phyloP scores from a whole-genome alignment of 2,329 filamentous ascomycete species.

The Mycosphaerella sp. region DNA sequence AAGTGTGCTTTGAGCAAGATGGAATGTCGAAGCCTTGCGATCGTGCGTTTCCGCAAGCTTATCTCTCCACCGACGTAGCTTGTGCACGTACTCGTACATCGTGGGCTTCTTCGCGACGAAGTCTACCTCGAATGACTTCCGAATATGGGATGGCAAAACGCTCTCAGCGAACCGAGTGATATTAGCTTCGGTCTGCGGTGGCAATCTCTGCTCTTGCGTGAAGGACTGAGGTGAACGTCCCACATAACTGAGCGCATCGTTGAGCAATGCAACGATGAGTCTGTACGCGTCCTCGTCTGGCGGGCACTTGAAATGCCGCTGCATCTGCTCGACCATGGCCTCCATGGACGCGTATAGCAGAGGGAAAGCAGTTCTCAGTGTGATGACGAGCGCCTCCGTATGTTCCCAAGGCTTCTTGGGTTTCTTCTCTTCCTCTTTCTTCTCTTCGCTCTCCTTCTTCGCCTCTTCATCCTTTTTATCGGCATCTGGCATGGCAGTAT shows the following conservation, averaged over 20 bases:
- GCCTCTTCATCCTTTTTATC: conserved; percentile 36
- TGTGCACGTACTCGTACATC: conserved; percentile 98
- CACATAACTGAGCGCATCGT: conserved; percentile 90
- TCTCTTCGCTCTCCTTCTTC: conserved; percentile 34
- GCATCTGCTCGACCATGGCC: conserved; percentile 98
- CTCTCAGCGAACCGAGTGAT: conserved; percentile 96
- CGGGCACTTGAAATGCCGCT: conserved; percentile 98
- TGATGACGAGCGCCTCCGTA: conserved; percentile 90
- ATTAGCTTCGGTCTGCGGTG: conserved; percentile 84
- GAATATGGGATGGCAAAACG: conserved; percentile 87
- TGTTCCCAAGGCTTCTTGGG: conserved; percentile 88
- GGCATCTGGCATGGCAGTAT: conserved; percentile 26
- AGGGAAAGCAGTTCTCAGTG: conserved; percentile 94
- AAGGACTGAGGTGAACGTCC: conserved; percentile 81
- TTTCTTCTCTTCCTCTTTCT: conserved; percentile 39
- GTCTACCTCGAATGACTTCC: conserved; percentile 94
- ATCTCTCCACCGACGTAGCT: conserved; percentile 89
- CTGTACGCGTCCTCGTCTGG: conserved; percentile 97
- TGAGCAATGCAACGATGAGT: conserved; percentile 92
- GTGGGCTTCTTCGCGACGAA: conserved; percentile 93
- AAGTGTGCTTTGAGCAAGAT: conserved; percentile 78
- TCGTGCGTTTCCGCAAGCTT: conserved; percentile 98
- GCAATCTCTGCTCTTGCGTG: conserved; percentile 84
- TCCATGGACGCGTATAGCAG: conserved; percentile 96
- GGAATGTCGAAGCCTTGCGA: conserved; percentile 63